These are phyloP conservation scores for Flaveria linearis DNA, from an alignment of 129 eudicot genomes.

Conservation along the genomic window DNA sequence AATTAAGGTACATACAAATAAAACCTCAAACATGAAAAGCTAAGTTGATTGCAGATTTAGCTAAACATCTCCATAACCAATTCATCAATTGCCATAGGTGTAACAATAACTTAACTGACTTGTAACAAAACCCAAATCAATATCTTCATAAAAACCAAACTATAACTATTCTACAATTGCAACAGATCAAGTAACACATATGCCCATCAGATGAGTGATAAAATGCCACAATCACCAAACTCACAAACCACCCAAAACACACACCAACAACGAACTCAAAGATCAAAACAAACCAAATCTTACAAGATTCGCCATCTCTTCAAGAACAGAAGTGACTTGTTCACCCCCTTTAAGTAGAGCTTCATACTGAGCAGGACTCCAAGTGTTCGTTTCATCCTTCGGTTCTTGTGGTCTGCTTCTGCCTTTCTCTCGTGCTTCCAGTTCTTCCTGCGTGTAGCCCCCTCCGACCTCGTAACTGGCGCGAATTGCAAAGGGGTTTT, in stretches of 20 bases:
- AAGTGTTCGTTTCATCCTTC: constrained; percentile 20
- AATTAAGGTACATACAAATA: neutral
- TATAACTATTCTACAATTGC: neutral
- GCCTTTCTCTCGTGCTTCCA: constrained; percentile 35
- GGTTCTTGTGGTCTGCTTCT: constrained; percentile 11
- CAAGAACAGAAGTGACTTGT: constrained; percentile 90
- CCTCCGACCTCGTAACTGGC: constrained; percentile 59
- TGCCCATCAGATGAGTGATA: no score
- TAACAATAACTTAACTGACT: neutral
- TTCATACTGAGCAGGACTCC: constrained; percentile 58
- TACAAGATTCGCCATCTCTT: constrained; percentile 92
- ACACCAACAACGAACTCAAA: neutral
- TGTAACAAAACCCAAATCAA: neutral
- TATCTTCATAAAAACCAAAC: constrained; percentile 4
- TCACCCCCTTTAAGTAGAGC: constrained; percentile 92
- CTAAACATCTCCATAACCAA: neutral
- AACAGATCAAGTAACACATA: neutral
- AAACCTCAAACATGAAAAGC: no score
- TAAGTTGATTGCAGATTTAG: neutral
- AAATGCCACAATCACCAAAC: neutral
- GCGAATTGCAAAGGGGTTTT: constrained; percentile 18
- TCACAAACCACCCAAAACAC: neutral
- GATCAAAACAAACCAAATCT: constrained; percentile 23
- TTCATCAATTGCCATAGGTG: neutral
- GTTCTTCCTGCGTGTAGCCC: constrained; percentile 57